phyloP scores from a whole-genome alignment of 164 flowering plant genomes.

The Pachysandra terminalis region DNA sequence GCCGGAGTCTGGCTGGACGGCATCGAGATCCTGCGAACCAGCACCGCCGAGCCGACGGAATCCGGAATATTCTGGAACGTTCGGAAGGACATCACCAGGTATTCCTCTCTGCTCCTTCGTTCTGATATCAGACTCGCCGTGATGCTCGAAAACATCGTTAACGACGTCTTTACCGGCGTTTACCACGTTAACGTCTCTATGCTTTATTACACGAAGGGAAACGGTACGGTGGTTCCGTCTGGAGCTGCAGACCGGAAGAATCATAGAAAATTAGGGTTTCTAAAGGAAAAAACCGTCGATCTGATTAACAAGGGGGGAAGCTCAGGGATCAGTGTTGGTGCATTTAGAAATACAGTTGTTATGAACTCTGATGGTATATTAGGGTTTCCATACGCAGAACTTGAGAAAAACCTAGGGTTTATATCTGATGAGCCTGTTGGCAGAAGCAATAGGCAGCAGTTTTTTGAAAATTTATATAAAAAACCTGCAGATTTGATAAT shows the following conservation, averaged over 20 bases:
- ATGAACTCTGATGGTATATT: background rate
- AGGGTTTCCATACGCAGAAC: background rate
- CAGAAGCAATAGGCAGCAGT: background rate
- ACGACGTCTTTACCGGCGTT: constrained; percentile 61
- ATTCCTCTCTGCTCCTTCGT: constrained; percentile 46
- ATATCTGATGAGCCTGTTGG: background rate
- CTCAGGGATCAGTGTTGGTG: background rate
- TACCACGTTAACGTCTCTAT: constrained; percentile 53
- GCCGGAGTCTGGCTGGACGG: constrained; percentile 81
- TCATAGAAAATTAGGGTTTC: constrained; percentile 10
- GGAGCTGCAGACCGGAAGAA: background rate
- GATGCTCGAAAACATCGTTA: constrained; percentile 84
- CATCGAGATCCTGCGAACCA: constrained; percentile 81
- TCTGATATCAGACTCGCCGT: constrained; percentile 45
- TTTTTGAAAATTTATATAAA: constrained; percentile 5
- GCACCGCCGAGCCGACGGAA: constrained; percentile 77
- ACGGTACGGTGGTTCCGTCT: constrained; percentile 10
- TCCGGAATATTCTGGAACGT: constrained; percentile 72
- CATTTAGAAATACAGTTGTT: background rate
- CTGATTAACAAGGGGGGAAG: background rate
- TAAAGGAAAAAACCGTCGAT: background rate
- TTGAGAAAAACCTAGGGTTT: background rate
- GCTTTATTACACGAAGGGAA: constrained; percentile 28
- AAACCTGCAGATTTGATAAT: constrained; percentile 70
- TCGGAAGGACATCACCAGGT: constrained; percentile 73